Percentiles rank a stretch among this genome's conserved stretches.
phyloP scores from a whole-genome alignment of 1,284 basidiomycete species.

The Lignosus rhinocerotis region DNA sequence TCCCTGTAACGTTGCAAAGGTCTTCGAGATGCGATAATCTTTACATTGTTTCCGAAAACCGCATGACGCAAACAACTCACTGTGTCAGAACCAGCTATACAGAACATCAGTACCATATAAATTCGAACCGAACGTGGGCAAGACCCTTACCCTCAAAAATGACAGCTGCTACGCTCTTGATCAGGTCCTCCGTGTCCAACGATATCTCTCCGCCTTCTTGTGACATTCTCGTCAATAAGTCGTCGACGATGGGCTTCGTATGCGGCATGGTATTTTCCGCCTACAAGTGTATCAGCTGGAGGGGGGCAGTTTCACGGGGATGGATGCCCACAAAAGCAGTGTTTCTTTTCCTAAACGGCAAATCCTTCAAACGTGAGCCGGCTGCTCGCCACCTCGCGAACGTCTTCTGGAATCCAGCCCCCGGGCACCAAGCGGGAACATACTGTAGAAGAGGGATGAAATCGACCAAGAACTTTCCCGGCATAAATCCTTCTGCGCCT shows the following conservation, averaged over 20 bases:
- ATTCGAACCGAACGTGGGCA: background rate
- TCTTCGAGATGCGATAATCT: slow-evolving; percentile 12
- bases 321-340: background rate
- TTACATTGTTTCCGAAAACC: too few relatives aligned
- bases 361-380: background rate
- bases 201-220: background rate
- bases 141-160: slow-evolving; percentile 10
- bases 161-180: slow-evolving; percentile 4
- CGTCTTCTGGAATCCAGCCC: slow-evolving; percentile 7
- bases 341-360: background rate
- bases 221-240: background rate
- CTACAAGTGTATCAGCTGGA: background rate
- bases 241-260: background rate
- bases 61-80: background rate
- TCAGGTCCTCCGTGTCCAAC: background rate
- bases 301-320: background rate
- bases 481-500: background rate
- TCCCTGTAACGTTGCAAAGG: slow-evolving; percentile 18
- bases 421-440: slow-evolving; percentile 16
- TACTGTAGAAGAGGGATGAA: slow-evolving; percentile 12
- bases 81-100: slow-evolving; percentile 16
- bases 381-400: slow-evolving; percentile 5
- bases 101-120: background rate
- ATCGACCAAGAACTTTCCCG: slow-evolving; percentile 11
- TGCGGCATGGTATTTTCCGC: background rate